Base-by-base conservation (phyloP, 768 basidiomycete species). In the Crassisporium funariophilum region DNA sequence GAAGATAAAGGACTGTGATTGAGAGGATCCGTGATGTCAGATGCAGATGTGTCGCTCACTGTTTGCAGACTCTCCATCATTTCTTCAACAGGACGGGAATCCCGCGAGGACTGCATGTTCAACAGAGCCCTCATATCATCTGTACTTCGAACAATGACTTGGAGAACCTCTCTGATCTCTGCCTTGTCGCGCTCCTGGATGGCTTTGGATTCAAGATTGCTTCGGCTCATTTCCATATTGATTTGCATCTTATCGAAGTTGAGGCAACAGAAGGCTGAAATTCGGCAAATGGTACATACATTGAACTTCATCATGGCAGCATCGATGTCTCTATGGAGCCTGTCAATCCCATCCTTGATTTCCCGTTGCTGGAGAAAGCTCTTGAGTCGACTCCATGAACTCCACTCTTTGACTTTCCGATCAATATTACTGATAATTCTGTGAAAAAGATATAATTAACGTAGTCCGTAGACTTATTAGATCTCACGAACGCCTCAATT, bases 11-110 rank as follows among this genome's bases (percentile, higher is more conserved):
- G 10, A 35, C 2, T 24, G 31, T 31, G 19, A 31, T 4, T 8
- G 16, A 4, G 27, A 19, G 25, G 2, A 20, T n/a, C 4, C 25
- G 25, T 29, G 36, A 20, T 22, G 21, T 19, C 12, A 31, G 19
- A 15, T 15, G 15, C 34, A 50, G n/a, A n/a, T n/a, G n/a, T n/a
- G n/a, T n/a, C n/a, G n/a, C 66, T 17, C 43, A 72, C 74, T 13
- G 61, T 69, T 56, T 75, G 75, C 16, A 77, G 59, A 29, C 64
- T 63, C 43, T 66, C 61, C 74, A 77, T 76, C 34, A 75, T 61
- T 24, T 67, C 62, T 41, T 71, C 66, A 8, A 74, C 60, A 23
- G 67, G 61, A 24, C 58, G 60, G 24, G 66, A 54, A 39, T 66
- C 53, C 22, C 54, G 53, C 36, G 62, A 57, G 10, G 69, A 63